These are phyloP conservation scores for Cryptosporidium bovis DNA, from an alignment of 169 alveolate species.

Conservation along the genomic window DNA sequence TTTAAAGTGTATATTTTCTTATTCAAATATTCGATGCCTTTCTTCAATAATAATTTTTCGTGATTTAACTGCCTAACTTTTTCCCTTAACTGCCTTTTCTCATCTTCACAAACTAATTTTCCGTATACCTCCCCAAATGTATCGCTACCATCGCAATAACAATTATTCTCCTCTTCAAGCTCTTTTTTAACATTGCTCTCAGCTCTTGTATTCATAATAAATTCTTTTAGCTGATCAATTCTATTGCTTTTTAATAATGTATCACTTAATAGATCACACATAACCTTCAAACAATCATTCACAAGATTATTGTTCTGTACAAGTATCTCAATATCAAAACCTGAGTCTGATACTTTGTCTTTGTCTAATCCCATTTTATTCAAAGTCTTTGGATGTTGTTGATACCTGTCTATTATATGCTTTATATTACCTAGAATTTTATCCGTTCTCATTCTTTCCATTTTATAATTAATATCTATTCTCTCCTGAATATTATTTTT, in stretches of 20 bases:
- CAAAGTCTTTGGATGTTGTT: constrained; percentile 53
- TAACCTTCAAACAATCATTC: constrained; percentile 46
- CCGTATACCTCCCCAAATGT: constrained; percentile 62
- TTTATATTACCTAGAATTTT: constrained; percentile 31
- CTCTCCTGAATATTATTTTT: constrained; percentile 24
- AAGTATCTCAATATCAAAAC: constrained; percentile 22
- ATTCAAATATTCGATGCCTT: constrained; percentile 55
- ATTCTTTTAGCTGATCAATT: constrained; percentile 63
- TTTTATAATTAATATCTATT: constrained; percentile 55
- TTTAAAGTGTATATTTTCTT: constrained; percentile 43
- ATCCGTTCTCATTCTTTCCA: constrained; percentile 71
- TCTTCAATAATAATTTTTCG: constrained; percentile 27
- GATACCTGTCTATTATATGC: constrained; percentile 62
- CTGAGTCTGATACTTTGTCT: neutral
- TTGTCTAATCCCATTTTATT: constrained; percentile 50
- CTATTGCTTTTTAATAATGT: constrained; percentile 29
- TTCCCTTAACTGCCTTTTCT: constrained; percentile 40
- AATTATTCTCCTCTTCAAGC: constrained; percentile 9
- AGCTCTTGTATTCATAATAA: constrained; percentile 12
- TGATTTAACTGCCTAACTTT: constrained; percentile 41
- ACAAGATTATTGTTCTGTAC: constrained; percentile 62
- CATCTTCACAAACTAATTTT: constrained; percentile 46
- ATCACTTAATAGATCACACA: constrained; percentile 58
- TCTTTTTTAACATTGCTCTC: neutral
- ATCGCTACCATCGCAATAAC: constrained; percentile 55